These are phyloP conservation scores for Pyrenopolyporus hunteri DNA, from an alignment of 495 filamentous ascomycete species.

Conservation along the genomic window DNA sequence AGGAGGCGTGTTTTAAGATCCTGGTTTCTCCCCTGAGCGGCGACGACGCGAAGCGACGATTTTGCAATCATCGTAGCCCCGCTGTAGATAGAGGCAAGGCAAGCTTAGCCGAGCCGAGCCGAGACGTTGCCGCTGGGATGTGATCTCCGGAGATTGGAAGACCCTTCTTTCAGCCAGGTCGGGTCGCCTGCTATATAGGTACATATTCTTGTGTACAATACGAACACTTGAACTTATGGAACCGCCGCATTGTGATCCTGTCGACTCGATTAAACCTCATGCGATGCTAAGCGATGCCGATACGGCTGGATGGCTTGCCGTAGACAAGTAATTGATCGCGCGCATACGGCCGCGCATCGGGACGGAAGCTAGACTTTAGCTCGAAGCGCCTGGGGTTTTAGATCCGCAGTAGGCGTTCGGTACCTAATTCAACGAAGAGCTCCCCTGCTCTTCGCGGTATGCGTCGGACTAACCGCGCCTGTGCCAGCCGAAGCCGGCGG, in stretches of 20 bases:
- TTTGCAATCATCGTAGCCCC: constrained; percentile 3
- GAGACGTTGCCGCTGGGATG: too few relatives aligned
- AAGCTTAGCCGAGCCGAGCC: constrained; percentile 8
- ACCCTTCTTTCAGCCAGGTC: neutral
- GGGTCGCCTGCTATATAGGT: too few relatives aligned
- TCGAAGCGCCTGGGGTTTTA: too few relatives aligned
- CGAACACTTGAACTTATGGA: neutral
- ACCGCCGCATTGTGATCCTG: neutral
- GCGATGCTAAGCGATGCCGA: too few relatives aligned
- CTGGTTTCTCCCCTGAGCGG: constrained; percentile 16
- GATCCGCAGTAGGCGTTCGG: too few relatives aligned
- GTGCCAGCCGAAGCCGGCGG: constrained; percentile 6
- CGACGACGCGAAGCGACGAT: constrained; percentile 1
- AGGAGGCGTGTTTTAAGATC: constrained; percentile 24
- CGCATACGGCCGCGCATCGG: too few relatives aligned
- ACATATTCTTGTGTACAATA: too few relatives aligned
- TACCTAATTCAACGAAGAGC: neutral
- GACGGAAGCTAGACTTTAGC: too few relatives aligned
- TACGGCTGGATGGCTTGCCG: too few relatives aligned
- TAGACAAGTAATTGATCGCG: too few relatives aligned
- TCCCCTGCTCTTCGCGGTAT: neutral
- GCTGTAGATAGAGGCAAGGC: constrained; percentile 13
- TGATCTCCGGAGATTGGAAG: neutral
- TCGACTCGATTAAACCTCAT: neutral
- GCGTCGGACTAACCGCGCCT: neutral